Conservation (phyloP, 2,329 filamentous ascomycete genomes). For the Penicillium sp. region DNA sequence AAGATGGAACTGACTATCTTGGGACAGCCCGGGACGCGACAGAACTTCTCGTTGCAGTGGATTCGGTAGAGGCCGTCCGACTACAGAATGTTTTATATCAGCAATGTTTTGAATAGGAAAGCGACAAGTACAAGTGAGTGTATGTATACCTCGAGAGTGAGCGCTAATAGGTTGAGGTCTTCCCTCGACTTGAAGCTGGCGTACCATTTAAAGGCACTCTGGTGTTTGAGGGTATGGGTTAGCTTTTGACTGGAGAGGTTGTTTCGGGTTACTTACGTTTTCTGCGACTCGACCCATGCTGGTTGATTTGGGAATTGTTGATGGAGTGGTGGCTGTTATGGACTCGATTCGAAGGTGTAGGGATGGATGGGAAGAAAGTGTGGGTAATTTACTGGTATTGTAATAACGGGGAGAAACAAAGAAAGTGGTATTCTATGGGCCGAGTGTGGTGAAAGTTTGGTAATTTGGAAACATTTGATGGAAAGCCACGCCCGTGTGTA, state of each 20-base stretch:
- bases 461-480: background rate
- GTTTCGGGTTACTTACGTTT: background rate
- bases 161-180: background rate
- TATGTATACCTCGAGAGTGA: background rate
- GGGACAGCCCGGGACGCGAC: background rate
- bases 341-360: background rate
- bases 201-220: background rate
- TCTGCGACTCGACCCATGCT: background rate
- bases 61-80: background rate
- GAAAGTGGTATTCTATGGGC: background rate
- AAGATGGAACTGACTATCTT: background rate
- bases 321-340: background rate
- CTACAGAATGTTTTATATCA: background rate
- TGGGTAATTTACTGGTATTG: background rate
- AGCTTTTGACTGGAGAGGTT: background rate
- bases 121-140: too few relatives aligned
- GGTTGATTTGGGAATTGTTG: background rate
- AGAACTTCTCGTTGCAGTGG: background rate
- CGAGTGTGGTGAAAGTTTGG: background rate
- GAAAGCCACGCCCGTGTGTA: too few relatives aligned
- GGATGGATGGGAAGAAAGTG: background rate
- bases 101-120: background rate
- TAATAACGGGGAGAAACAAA: background rate
- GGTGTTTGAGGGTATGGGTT: background rate
- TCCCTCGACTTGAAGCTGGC: background rate